Evolutionary conservation across 371 early-diverging fungal species (phyloP), one percentile per base, ranked within the genome.

Genomic region (Syncephalastrum monosporum): DNA sequence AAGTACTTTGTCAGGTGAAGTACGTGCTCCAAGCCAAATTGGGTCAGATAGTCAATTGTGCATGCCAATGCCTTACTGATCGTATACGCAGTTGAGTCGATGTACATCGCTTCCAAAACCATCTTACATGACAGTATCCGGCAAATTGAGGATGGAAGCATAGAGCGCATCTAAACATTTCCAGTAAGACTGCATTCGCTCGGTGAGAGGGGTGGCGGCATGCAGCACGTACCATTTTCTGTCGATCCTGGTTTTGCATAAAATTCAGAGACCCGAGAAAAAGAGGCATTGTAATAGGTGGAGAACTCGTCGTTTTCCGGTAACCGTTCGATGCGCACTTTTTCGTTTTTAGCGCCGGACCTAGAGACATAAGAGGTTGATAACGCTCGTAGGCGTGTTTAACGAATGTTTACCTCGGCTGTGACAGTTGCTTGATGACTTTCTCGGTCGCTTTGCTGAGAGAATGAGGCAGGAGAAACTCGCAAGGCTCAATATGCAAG

Each of bases 401-500:
- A 21, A 21, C 21, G 0, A 12, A 33, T 3, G 10, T 57, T 45
- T 59, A 67, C 59, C 55, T 60, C 10, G 72, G 70, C 17, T 48
- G 59, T 43, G 65, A 61, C 52, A 77, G 57, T 58, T 68, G 77
- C 6, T 50, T 64, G 16, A 87, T 61, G n/a, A 83, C 53, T 24
- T 81, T 82, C 50, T 78, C 77, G 1, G 87, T 84, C 0, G 84
- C 79, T 25, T 68, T 57, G 42, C 83, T 81, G 51, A 89, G 57
- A 1, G 50, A 27, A 0, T 50, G 45, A 0, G 95, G 87, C 0
- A 91, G 53, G 16, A 95, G 69, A 7, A 95, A 55, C 66, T 95
- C 95, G 27, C 82, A 74, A 0, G 94, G 92, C 29, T 82, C 85
- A 41, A 93, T 67, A 61, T 93, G 91, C 47, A 82, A 65, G 27